Base-by-base conservation (phyloP, 2,329 filamentous ascomycete genomes). In the Botrytis deweyae region DNA sequence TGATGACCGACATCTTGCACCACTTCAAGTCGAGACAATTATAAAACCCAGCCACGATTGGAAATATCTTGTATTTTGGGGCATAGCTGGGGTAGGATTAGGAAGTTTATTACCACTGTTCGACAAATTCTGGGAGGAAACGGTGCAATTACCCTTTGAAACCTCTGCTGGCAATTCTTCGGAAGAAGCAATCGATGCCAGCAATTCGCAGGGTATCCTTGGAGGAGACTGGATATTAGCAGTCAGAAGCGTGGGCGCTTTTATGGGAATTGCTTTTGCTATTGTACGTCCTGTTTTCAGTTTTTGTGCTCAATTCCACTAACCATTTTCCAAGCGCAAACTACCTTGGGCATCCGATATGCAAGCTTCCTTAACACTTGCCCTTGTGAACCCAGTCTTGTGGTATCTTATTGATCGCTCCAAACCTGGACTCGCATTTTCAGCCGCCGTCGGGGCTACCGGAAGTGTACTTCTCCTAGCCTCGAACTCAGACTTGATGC, bases 331-430 rank as follows among this genome's bases (percentile, higher is more conserved):
- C 66, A 78, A 97, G 93, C 91, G 96, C 77, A 93, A 93, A 82
- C 88, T 98, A 16, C 93, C 94, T 1, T 99, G 96, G 96, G 89
- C 95, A 79, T 98, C 95, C 14, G 96, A 94, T 1, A 89, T 97
- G n/a, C 96, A 99, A 83, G 90, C 97, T 33, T 97, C 95, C 1
- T 83, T 97, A 40, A 96, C 95, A 1, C 90, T 99, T 67, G 93
- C 94, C 36, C 89, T 98, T 74, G 93, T 92, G 33, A 98, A 98
- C 81, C 95, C 96, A 1, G 92, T 96, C 16, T 85, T 99, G 29
- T 99, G 96, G 96, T 99, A 97, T 83, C 87, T 98, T 38, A 92
- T 99, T 80, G 96, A 99, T 83, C 93, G 95, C 69, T 96, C 94
- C 65, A 91, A 90, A 77, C 88, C 94, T 0, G 96, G 96, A 7